phyloP scores from a whole-genome alignment of 768 basidiomycete genomes.

The Lentinula edodes region DNA sequence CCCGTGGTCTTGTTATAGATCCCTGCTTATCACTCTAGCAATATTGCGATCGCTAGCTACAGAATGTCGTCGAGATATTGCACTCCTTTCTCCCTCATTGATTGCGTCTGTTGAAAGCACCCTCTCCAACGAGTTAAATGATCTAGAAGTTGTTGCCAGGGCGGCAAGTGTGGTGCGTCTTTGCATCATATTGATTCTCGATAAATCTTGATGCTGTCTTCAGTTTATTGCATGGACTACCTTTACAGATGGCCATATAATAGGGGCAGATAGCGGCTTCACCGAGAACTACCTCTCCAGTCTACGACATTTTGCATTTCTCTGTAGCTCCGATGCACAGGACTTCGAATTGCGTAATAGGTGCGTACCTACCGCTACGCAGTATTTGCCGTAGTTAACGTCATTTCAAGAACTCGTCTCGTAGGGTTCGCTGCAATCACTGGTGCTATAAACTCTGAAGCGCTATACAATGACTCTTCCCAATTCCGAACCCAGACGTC shows the following conservation, averaged over 20 bases:
- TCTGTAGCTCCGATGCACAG: slow-evolving; percentile 46
- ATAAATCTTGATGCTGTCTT: not conserved
- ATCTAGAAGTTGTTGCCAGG: slow-evolving; percentile 72
- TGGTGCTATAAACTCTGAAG: slow-evolving; percentile 79
- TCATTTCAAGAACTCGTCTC: slow-evolving; percentile 59
- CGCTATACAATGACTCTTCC: slow-evolving; percentile 63
- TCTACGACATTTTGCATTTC: slow-evolving; percentile 56
- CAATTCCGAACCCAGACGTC: slow-evolving; percentile 72
- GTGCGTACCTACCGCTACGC: slow-evolving; percentile 25
- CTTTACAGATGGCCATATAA: slow-evolving; percentile 80
- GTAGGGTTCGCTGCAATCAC: slow-evolving; percentile 82
- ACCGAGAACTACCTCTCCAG: slow-evolving; percentile 68
- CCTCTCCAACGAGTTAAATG: slow-evolving; percentile 47
- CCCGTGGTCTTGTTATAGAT: slow-evolving; percentile 30
- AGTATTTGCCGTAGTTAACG: not conserved
- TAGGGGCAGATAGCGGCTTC: slow-evolving; percentile 69
- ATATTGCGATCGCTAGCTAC: slow-evolving; percentile 78
- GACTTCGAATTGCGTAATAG: slow-evolving; percentile 76
- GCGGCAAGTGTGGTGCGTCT: slow-evolving; percentile 74
- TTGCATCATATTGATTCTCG: not conserved
- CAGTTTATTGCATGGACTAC: slow-evolving; percentile 92
- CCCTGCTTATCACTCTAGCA: slow-evolving; percentile 76
- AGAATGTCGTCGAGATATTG: slow-evolving; percentile 83
- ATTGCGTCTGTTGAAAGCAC: slow-evolving; percentile 59
- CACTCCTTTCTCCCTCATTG: slow-evolving; percentile 65